Percentiles rank a stretch among this genome's conserved stretches.
These are phyloP conservation scores for Camellia japonica DNA, from an alignment of 148 eudicot species.

Conservation along the genomic window DNA sequence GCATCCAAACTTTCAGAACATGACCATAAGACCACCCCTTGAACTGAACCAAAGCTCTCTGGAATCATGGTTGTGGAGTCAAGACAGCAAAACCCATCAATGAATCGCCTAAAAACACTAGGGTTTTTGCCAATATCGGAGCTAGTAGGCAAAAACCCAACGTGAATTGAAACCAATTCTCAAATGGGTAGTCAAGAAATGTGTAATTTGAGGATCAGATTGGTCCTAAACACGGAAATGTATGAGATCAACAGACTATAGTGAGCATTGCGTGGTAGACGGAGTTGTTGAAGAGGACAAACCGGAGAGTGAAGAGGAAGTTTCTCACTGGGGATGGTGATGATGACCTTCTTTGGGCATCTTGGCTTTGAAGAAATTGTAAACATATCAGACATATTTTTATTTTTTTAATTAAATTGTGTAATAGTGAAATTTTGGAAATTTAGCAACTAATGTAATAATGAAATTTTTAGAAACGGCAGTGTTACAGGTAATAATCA, in stretches of 20 bases:
- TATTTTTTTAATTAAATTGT: too few relatives aligned
- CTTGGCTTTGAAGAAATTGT: too few relatives aligned
- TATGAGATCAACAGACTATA: neutral
- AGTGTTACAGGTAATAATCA: too few relatives aligned
- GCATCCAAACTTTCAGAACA: neutral
- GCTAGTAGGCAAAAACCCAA: neutral
- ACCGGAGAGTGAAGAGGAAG: neutral
- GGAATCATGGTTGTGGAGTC: neutral
- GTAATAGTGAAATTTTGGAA: too few relatives aligned
- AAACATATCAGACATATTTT: too few relatives aligned
- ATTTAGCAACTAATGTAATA: too few relatives aligned
- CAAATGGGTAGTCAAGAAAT: constrained; percentile 7
- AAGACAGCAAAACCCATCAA: neutral
- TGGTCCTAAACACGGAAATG: neutral
- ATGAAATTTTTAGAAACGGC: too few relatives aligned
- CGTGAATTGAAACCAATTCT: neutral
- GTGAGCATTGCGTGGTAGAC: neutral
- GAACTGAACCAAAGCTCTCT: constrained; percentile 5
- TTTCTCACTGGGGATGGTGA: too few relatives aligned
- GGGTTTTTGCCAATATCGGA: constrained; percentile 8
- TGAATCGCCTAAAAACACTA: neutral
- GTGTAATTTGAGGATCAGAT: neutral
- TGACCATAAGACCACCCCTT: neutral
- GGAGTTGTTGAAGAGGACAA: neutral
- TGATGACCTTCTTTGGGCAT: neutral